Base-by-base conservation (phyloP, 208 protist species). In the Wallacemonas sp. region DNA sequence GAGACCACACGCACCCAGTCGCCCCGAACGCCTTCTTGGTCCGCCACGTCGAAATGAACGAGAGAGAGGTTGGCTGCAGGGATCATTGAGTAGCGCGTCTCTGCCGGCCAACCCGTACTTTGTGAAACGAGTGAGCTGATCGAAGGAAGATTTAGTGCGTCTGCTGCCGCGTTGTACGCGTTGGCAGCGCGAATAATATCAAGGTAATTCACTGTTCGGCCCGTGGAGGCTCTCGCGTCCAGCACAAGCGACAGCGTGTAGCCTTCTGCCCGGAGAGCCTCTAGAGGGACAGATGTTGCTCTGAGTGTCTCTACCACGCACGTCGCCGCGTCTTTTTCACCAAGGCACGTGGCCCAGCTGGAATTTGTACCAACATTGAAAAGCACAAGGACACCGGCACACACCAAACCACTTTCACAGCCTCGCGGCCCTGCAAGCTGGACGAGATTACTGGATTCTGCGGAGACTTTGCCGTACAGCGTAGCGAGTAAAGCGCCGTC, bases 1-100 rank as follows among this genome's bases (percentile, higher is more conserved):
- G 53, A 11, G 11, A 68, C 41, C 17, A 80, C 36, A 6, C 21
- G 6, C 11, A 5, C 44, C 68, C 68, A 75, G 2, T 61, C 64
- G 28, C 27, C 33, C 34, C 12, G 15, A 27, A 21, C 41, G n/a
- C 1, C 56, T 22, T 49, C 19, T 22, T 17, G 31, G 4, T 26
- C 6, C 4, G 51, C 2, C 14, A 17, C 24, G 30, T 58, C 51
- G 31, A 58, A 58, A 19, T 42, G 41, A 0, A 24, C 51, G 9
- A 58, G 21, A 5, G 51, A 58, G n/a, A 34, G 4, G 31, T 58
- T 58, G 12, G 51, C 19, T 2, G 21, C 12, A 19, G 51, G 51
- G n/a, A 39, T n/a, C n/a, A n/a, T n/a, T n/a, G n/a, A n/a, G n/a
- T n/a, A n/a, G n/a, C n/a, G n/a, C n/a, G n/a, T n/a, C n/a, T n/a